Conservation (phyloP, 805 yeast species). For the Nakazawaea wyomingensis region DNA sequence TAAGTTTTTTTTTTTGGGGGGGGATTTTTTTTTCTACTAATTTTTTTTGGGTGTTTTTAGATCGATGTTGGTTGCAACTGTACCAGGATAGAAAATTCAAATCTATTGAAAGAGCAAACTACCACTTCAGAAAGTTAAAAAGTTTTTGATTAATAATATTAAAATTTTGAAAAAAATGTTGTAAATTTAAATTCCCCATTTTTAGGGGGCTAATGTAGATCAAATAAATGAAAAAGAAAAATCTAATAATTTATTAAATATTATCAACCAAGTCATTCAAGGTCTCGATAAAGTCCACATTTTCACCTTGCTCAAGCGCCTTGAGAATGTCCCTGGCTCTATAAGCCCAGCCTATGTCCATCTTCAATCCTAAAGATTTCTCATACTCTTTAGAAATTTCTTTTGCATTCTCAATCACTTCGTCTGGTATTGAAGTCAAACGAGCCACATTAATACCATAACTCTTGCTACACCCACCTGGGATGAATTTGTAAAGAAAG, state of each 20-base stretch:
- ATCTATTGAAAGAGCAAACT: too few species aligned
- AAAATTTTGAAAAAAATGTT: too few species aligned
- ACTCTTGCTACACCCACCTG: constrained; percentile 54
- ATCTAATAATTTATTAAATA: constrained; percentile 1
- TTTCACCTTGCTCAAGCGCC: not conserved
- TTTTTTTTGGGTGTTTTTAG: too few species aligned
- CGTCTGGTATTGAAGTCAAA: constrained; percentile 55
- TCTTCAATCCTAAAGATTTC: constrained; percentile 14
- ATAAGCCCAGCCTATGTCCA: constrained; percentile 5
- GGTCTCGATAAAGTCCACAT: constrained; percentile 7
- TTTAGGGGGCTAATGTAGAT: too few species aligned
- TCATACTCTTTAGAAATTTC: constrained; percentile 26
- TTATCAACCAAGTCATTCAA: constrained; percentile 20
- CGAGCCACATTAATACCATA: constrained; percentile 86
- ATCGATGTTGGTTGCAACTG: too few species aligned
- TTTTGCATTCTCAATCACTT: constrained; percentile 41
- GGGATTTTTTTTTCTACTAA: too few species aligned
- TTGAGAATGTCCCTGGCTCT: constrained; percentile 10
- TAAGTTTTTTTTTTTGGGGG: too few species aligned
- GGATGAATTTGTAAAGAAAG: constrained; percentile 46
- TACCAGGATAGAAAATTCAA: too few species aligned
- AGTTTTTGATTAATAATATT: too few species aligned
- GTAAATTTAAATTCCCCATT: too few species aligned
- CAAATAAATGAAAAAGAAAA: not conserved
- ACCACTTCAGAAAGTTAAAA: too few species aligned